Evolutionary conservation across 805 yeast genomes (phyloP).

Genomic region (Wickerhamiella shivajii): DNA sequence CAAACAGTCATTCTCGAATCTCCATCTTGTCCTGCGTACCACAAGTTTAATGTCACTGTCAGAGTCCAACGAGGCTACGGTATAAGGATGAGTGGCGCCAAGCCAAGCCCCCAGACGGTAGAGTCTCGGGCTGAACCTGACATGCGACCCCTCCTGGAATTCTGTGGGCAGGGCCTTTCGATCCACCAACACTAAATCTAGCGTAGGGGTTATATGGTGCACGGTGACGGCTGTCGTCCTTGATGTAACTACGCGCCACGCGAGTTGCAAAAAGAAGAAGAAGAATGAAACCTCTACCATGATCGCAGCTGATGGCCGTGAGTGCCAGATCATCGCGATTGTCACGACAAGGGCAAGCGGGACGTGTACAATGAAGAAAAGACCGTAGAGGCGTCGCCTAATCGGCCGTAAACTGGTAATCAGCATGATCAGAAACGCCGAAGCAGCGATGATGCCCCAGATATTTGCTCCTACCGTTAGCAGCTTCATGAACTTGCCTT

Average conservation of each 20-base stretch:
- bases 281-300: conserved; percentile 39
- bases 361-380: conserved; percentile 63
- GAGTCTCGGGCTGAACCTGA: conserved; percentile 22
- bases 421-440: conserved; percentile 37
- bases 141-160: conserved; percentile 35
- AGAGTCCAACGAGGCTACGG: conserved; percentile 35
- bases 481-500: conserved; percentile 1
- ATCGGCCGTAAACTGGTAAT: conserved; percentile 52
- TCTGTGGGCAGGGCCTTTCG: conserved; percentile 22
- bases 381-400: conserved; percentile 46
- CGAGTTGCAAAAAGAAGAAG: conserved; percentile 43
- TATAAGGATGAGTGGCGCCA: conserved; percentile 31
- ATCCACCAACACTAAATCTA: conserved; percentile 30
- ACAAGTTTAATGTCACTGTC: conserved; percentile 26
- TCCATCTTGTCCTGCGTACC: conserved; percentile 26
- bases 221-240: conserved; percentile 13
- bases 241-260: conserved; percentile 30
- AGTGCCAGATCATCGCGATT: conserved; percentile 59
- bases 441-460: conserved; percentile 49
- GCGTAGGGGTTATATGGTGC: conserved; percentile 31
- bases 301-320: conserved; percentile 54
- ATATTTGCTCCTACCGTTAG: conserved; percentile 33
- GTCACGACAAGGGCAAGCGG: conserved; percentile 52
- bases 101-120: conserved; percentile 26
- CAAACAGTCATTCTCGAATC: conserved; percentile 19